phyloP scores from a whole-genome alignment of 257 asterid genomes.

The Lithospermum erythrorhizon region DNA sequence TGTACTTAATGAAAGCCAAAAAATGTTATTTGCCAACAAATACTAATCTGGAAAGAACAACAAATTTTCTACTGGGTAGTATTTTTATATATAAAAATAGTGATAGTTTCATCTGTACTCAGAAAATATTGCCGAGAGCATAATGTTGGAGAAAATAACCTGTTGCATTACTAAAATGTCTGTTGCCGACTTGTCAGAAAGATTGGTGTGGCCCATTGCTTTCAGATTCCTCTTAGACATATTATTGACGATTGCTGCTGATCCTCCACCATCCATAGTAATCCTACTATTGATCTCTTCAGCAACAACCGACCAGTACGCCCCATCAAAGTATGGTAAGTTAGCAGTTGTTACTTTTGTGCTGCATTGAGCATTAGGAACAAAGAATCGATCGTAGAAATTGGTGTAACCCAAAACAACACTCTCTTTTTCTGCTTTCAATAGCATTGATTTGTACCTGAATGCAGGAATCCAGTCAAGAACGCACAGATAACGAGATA shows the following conservation, averaged over 20 bases:
- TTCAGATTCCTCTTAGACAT: conserved; percentile 34
- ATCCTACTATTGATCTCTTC: conserved; percentile 28
- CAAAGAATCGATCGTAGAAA: conserved; percentile 47
- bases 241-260: conserved; percentile 22
- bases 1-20: no score
- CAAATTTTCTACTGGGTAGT: no score
- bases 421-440: conserved; percentile 40
- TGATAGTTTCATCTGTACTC: no score
- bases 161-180: conserved; percentile 56
- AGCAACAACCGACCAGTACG: conserved; percentile 51
- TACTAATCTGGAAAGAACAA: no score
- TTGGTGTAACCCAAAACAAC: conserved; percentile 46
- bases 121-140: no score
- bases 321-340: conserved; percentile 70
- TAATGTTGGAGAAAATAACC: conserved; percentile 26
- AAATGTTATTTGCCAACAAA: no score
- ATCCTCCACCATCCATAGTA: conserved; percentile 22
- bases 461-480: conserved; percentile 2
- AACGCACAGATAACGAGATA: not conserved
- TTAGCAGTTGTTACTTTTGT: conserved; percentile 53
- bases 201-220: conserved; percentile 44
- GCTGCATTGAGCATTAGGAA: conserved; percentile 32
- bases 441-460: conserved; percentile 64
- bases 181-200: conserved; percentile 29
- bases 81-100: no score